Evolutionary conservation across 2,329 filamentous ascomycete species (phyloP).

Genomic region (Calonectria pseudoturangicola): DNA sequence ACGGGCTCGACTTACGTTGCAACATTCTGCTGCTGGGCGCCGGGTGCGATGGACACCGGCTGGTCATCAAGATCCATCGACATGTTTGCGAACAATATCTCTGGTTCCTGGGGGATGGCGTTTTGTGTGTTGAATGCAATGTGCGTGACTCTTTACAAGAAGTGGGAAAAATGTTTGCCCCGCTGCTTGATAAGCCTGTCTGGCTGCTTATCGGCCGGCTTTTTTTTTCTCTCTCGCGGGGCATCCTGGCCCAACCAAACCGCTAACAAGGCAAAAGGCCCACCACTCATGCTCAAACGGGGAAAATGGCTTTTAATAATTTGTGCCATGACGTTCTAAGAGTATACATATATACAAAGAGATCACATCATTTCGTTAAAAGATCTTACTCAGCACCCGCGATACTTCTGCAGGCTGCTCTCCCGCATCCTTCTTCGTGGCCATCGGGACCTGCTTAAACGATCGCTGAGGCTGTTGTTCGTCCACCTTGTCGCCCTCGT

Average conservation of each 20-base stretch:
- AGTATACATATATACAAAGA: slow-evolving; percentile 4
- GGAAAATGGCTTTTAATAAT: slow-evolving; percentile 17
- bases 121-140: slow-evolving; percentile 43
- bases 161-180: slow-evolving; percentile 61
- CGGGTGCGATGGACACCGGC: slow-evolving; percentile 61
- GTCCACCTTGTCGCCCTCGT: slow-evolving; percentile 49
- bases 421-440: slow-evolving; percentile 66
- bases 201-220: slow-evolving; percentile 54
- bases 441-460: slow-evolving; percentile 81
- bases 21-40: slow-evolving; percentile 57
- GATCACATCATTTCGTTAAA: slow-evolving; percentile 61
- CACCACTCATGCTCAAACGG: slow-evolving; percentile 39
- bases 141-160: slow-evolving; percentile 50
- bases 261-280: slow-evolving; percentile 41
- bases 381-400: slow-evolving; percentile 79
- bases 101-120: slow-evolving; percentile 33
- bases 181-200: slow-evolving; percentile 62
- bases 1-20: slow-evolving; percentile 62
- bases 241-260: slow-evolving; percentile 47
- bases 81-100: slow-evolving; percentile 56
- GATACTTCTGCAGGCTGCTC: slow-evolving; percentile 73
- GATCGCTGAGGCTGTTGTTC: slow-evolving; percentile 61
- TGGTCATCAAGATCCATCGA: slow-evolving; percentile 67
- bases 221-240: slow-evolving; percentile 52
- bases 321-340: slow-evolving; percentile 30